phyloP scores from a whole-genome alignment of 371 early-diverging fungal species.

The Mortierella sp. region DNA sequence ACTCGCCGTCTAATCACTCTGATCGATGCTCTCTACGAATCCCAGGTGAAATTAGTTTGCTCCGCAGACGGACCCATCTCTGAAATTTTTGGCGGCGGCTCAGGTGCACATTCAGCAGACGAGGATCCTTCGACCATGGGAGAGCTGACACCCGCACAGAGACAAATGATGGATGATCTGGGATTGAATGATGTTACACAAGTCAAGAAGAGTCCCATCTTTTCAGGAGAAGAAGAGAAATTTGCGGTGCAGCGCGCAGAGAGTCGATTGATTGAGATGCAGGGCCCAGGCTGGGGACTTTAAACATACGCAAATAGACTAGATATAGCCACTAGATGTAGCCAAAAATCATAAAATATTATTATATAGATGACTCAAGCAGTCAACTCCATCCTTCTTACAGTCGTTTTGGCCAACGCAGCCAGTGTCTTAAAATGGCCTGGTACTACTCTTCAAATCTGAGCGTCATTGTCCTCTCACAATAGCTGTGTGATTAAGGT shows the following conservation, averaged over 20 bases:
- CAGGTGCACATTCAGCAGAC: conserved; percentile 55
- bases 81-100: conserved; percentile 70
- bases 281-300: conserved; percentile 61
- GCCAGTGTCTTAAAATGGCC: no score
- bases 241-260: conserved; percentile 97
- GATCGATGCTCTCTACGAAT: conserved; percentile 94
- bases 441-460: no score
- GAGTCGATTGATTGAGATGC: conserved; percentile 94
- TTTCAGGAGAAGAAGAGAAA: conserved; percentile 92
- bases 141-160: conserved; percentile 51
- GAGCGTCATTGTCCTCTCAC: no score
- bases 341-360: neutral
- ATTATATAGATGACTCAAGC: no score
- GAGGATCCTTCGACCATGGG: conserved; percentile 58
- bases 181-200: conserved; percentile 63
- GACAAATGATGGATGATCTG: conserved; percentile 73
- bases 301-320: conserved; percentile 3
- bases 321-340: neutral
- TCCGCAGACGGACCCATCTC: conserved; percentile 77
- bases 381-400: no score
- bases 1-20: conserved; percentile 95
- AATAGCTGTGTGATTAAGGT: no score
- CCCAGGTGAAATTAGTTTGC: conserved; percentile 74
- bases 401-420: no score
- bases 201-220: conserved; percentile 73